Conservation (phyloP, 2,329 filamentous ascomycete species). For the Apiospora hydei region DNA sequence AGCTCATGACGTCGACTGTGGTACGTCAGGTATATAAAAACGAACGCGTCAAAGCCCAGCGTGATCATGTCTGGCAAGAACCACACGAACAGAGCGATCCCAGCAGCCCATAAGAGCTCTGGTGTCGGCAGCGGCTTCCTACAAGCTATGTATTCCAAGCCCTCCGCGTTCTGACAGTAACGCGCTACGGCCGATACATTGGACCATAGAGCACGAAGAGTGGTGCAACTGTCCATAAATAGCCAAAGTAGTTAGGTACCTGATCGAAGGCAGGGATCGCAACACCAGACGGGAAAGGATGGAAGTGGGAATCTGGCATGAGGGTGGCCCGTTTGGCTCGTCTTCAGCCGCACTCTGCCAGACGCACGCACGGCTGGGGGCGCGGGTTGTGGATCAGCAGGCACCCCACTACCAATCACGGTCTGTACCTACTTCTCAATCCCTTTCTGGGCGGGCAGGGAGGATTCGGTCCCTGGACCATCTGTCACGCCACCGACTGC, state of each 20-base stretch:
- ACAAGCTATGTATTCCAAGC: background rate
- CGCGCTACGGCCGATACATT: background rate
- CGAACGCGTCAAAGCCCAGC: background rate
- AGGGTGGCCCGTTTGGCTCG: no score
- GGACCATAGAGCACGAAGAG: background rate
- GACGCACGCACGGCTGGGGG: background rate
- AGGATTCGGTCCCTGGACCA: no score
- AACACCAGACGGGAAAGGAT: no score
- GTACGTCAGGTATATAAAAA: background rate
- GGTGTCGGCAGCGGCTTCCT: background rate
- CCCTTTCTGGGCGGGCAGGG: background rate
- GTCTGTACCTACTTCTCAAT: no score
- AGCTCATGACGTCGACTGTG: background rate
- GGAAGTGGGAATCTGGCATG: no score
- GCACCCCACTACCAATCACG: no score
- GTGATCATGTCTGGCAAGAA: background rate
- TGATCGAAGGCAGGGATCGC: no score
- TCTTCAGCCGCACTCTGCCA: no score
- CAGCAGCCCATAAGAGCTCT: background rate
- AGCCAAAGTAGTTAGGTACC: no score
- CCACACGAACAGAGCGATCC: constrained; percentile 9
- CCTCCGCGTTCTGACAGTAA: background rate
- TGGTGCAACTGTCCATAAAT: background rate
- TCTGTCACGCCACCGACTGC: no score
- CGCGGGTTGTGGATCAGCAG: background rate